Evolutionary conservation across 2,329 filamentous ascomycete genomes (phyloP), one percentile per base, ranked within the genome.

Genomic region (Pseudogymnoascus sp.): DNA sequence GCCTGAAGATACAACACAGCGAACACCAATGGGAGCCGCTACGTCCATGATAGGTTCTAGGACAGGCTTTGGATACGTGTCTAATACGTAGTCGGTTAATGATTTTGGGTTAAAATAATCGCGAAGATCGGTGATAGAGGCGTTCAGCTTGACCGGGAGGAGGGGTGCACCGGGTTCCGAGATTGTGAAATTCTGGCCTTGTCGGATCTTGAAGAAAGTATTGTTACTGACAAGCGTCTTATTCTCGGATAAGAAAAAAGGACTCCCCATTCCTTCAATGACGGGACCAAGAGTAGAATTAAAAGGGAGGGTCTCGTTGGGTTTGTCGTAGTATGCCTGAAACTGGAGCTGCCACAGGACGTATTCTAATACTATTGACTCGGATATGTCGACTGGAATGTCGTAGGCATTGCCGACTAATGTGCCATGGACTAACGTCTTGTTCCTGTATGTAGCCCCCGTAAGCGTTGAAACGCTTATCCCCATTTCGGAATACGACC

Each of bases 401-500:
- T 12, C 42, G 18, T 31, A 31, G 28, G 28, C 7, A 31, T 31
- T 31, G 28, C 28, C 28, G 28, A 8, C 28, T 31, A 9, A 31
- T 8, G 28, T 31, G 28, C 7, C 8, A 31, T 43, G 4, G 21
- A 4, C 6, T 9, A 12, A 49, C n/a, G 23, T 9, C 21, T 7
- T 28, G 1, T 31, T 11, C 7, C 6, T 16, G 25, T 56, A 56
- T 5, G 46, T 56, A 4, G n/a, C 14, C 1, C 2, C 7, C 14
- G 1, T 0, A n/a, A 12, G 2, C 14, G 23, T 16, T 12, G 46
- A 16, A 56, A 56, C 9, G 4, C 25, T 34, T 2, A 18, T 18
- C n/a, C 46, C 25, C n/a, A 34, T 34, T 56, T 56, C 46, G n/a
- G 46, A 34, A 56, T 56, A 56, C 25, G 25, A 56, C 46, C 46